Evolutionary conservation across 371 early-diverging fungal species (phyloP), one percentile per base, ranked within the genome.

Genomic region (Saksenaea vasiformis): DNA sequence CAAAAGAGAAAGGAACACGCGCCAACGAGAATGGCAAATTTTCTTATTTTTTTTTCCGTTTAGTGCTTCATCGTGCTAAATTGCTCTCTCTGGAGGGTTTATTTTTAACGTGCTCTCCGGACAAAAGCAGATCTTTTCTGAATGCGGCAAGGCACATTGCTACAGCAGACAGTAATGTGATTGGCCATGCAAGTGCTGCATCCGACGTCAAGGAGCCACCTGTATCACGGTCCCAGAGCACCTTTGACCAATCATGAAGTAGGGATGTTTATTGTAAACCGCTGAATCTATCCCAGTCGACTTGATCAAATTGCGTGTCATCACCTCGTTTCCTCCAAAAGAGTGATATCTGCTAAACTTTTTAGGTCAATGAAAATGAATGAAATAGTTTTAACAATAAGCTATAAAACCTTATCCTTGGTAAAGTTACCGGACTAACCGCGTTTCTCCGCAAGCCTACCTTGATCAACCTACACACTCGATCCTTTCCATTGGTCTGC

Each of bases 181-280:
- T 47, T 47, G 51, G 51, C 10, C 51, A 47, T 22, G 5, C 22
- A 22, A 22, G 22, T 47, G 51, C 51, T 47, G 51, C 51, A 47
- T 47, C 51, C 51, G 51, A 47, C 24, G 51, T 47, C 51, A 47
- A 47, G 51, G 51, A 47, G 51, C 51, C 51, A 47, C 51, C 51
- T 47, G 51, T 47, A 47, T 47, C 51, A 47, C 51, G 51, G 51
- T 47, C 51, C 51, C 51, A 47, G 51, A 47, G 51, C 51, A 47
- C 51, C 22, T 47, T 22, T 47, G 51, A 47, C 51, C 51, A 47
- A 47, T 47, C 51, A 47, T 22, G 22, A 47, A 3, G 0, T 22
- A 22, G 22, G 51, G 22, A 47, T 10, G 22, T 47, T 19, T 47
- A 47, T 47, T 47, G 24, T 47, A 22, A 22, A 10, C 4, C n/a